phyloP scores from a whole-genome alignment of 129 eudicot species.

The Centella asiatica region DNA sequence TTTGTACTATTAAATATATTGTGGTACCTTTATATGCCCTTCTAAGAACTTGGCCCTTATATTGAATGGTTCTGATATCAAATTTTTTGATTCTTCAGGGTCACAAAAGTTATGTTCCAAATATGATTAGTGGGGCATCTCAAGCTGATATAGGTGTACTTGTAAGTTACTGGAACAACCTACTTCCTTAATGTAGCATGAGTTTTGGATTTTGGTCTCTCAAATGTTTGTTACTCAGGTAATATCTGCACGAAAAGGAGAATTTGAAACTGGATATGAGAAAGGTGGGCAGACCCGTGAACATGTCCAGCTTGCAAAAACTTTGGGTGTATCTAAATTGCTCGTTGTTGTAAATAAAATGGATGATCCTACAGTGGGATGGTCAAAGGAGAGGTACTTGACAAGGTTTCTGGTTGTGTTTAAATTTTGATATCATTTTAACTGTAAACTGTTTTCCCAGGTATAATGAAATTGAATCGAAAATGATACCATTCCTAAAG shows the following conservation, averaged over 20 bases:
- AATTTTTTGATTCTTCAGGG: conserved; percentile 43
- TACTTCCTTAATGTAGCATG: conserved; percentile 1
- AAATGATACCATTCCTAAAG: conserved; percentile 65
- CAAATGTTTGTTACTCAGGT: conserved; percentile 35
- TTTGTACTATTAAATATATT: too few species aligned
- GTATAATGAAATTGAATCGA: conserved; percentile 73
- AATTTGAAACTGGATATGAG: conserved; percentile 95
- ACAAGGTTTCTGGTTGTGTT: background rate
- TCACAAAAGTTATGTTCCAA: conserved; percentile 95
- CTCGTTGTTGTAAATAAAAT: conserved; percentile 91
- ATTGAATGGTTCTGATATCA: background rate
- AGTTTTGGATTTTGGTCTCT: background rate
- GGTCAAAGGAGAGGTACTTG: conserved; percentile 75
- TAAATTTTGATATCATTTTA: background rate
- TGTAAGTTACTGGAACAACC: conserved; percentile 32
- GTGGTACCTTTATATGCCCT: too few species aligned
- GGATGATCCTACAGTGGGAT: conserved; percentile 87
- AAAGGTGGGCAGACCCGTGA: conserved; percentile 98
- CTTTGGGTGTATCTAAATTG: conserved; percentile 76
- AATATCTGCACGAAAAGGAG: conserved; percentile 95
- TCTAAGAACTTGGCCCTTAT: too few species aligned
- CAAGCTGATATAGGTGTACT: conserved; percentile 96
- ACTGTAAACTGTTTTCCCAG: conserved; percentile 24
- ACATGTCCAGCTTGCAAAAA: conserved; percentile 93
- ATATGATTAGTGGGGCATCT: conserved; percentile 97